A percentile compares a stretch with the other conserved stretches of the same genome.
Evolutionary conservation across 345 rosid species (phyloP).

Genomic region (Hevea brasiliensis): DNA sequence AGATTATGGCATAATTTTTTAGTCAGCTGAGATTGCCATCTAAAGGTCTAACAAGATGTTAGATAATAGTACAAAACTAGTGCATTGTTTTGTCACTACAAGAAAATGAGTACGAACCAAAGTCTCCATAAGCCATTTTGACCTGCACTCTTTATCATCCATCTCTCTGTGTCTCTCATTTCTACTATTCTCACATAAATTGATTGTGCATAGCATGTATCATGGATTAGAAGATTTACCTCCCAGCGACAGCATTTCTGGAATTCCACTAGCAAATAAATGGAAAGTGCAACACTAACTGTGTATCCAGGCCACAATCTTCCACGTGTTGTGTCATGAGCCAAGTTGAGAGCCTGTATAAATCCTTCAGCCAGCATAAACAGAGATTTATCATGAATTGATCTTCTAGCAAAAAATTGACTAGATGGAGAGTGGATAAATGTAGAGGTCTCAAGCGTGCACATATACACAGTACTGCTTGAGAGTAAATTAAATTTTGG

Average conservation of each 20-base stretch:
- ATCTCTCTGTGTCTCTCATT: too few relatives aligned
- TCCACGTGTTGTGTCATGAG: not conserved
- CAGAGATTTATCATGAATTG: not conserved
- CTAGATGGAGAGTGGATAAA: not conserved
- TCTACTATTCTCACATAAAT: not conserved
- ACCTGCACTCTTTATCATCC: not conserved
- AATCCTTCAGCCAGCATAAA: not conserved
- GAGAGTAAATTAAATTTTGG: not conserved
- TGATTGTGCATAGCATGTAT: not conserved
- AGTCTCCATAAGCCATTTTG: not conserved
- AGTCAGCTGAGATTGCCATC: constrained; percentile 1
- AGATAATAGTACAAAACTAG: constrained; percentile 2
- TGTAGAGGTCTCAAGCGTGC: not conserved
- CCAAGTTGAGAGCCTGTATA: not conserved
- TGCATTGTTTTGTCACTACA: not conserved
- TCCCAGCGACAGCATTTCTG: not conserved
- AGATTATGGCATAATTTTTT: not conserved
- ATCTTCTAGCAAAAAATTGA: not conserved
- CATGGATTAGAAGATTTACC: not conserved
- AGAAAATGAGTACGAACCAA: not conserved
- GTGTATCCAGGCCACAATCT: not conserved
- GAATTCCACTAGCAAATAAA: not conserved
- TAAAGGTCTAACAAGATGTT: constrained; percentile 4
- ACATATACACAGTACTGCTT: not conserved
- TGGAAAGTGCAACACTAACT: not conserved